Conservation (phyloP, 495 filamentous ascomycete genomes). For the Xylaria sp. region DNA sequence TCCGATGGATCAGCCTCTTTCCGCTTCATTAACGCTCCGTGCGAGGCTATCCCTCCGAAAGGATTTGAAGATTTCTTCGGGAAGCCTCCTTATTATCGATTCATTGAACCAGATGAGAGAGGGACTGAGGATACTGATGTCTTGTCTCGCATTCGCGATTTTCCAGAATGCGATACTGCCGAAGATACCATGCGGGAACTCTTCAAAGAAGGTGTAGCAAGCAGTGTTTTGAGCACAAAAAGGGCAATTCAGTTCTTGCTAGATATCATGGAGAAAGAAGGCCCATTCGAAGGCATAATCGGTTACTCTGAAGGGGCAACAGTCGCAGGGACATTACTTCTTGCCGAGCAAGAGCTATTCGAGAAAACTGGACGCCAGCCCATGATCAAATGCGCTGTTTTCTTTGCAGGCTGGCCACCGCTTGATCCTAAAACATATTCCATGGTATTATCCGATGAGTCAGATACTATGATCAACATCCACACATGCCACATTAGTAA, state of each 20-base stretch:
- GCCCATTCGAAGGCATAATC: constrained; percentile 61
- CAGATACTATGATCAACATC: constrained; percentile 57
- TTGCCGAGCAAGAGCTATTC: constrained; percentile 57
- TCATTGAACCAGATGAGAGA: constrained; percentile 56
- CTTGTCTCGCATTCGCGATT: constrained; percentile 57
- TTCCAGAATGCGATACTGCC: constrained; percentile 54
- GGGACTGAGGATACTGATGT: constrained; percentile 52
- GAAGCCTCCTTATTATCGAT: constrained; percentile 56
- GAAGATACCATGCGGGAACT: constrained; percentile 60
- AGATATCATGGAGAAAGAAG: constrained; percentile 57
- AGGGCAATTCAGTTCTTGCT: constrained; percentile 53
- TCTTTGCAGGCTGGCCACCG: constrained; percentile 65
- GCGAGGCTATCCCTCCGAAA: constrained; percentile 54
- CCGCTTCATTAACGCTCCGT: constrained; percentile 55
- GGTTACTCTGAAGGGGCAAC: constrained; percentile 69
- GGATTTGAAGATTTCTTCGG: constrained; percentile 62
- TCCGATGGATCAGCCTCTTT: constrained; percentile 53
- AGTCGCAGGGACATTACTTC: constrained; percentile 61
- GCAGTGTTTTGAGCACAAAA: constrained; percentile 49
- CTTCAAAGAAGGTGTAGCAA: constrained; percentile 55
- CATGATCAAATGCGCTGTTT: constrained; percentile 62
- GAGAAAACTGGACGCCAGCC: constrained; percentile 53
- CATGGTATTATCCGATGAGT: constrained; percentile 60
- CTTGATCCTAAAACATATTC: constrained; percentile 54
- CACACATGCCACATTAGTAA: constrained; percentile 65